A percentile compares a stretch with the other conserved stretches of the same genome.
Evolutionary conservation across 176 grass and related monocot genomes (phyloP).

Genomic region (Oryza officinalis): DNA sequence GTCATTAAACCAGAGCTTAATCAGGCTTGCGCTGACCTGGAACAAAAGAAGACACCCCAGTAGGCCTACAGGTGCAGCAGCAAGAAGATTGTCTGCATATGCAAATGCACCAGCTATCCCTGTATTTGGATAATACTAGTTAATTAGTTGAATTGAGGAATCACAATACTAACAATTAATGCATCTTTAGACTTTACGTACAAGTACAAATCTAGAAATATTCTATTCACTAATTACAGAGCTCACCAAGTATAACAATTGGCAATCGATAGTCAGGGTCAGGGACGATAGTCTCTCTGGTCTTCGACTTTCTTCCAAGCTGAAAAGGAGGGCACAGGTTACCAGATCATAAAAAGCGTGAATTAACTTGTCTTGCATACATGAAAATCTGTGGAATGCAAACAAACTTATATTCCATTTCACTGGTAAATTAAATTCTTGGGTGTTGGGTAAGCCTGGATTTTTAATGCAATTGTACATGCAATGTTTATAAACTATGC

Average conservation of each 20-base stretch:
- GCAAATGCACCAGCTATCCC: conserved; percentile 76
- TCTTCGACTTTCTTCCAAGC: conserved; percentile 73
- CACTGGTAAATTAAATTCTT: neutral
- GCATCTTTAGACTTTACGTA: neutral
- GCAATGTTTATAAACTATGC: neutral
- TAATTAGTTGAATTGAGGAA: neutral
- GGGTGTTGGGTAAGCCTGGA: neutral
- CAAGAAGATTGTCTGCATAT: conserved; percentile 85
- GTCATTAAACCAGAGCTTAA: neutral
- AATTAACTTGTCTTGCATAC: neutral
- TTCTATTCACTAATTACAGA: conserved; percentile 38
- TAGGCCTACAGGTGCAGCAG: conserved; percentile 72
- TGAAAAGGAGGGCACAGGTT: conserved; percentile 19
- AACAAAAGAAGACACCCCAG: conserved; percentile 80
- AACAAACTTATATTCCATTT: neutral
- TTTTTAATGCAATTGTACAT: neutral
- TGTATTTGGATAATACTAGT: conserved; percentile 22
- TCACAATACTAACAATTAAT: neutral
- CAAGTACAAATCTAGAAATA: conserved; percentile 22
- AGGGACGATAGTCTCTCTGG: conserved; percentile 68
- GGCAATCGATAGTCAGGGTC: conserved; percentile 93
- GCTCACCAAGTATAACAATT: conserved; percentile 81
- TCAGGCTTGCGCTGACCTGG: conserved; percentile 51
- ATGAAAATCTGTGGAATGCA: neutral
- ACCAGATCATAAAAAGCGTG: neutral